These are phyloP conservation scores for Talaromyces trachyspermus DNA, from an alignment of 495 filamentous ascomycete genomes.

Conservation along the genomic window DNA sequence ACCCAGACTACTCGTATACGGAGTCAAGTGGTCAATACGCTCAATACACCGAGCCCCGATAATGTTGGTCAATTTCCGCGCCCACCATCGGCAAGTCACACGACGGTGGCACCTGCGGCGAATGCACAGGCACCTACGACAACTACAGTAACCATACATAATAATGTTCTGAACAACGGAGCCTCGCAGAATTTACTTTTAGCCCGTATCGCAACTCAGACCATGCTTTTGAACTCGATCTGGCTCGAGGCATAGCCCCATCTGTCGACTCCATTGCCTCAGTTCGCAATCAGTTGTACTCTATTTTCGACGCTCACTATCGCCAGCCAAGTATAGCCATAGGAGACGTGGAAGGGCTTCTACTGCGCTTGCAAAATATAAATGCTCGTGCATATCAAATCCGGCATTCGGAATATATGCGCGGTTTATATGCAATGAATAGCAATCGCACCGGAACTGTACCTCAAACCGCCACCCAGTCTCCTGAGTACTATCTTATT, in stretches of 20 bases:
- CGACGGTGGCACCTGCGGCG: not conserved
- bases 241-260: conserved; percentile 26
- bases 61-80: not conserved
- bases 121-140: not conserved
- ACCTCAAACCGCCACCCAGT: not conserved
- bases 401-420: conserved; percentile 6
- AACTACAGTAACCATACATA: not conserved
- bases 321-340: conserved; percentile 14
- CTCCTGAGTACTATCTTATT: conserved; percentile 2
- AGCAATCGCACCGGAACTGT: not conserved
- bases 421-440: not conserved
- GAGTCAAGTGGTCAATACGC: not conserved
- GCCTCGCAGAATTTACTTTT: not conserved
- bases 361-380: conserved; percentile 22
- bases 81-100: not conserved
- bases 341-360: conserved; percentile 17
- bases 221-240: conserved; percentile 33
- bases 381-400: conserved; percentile 24
- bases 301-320: conserved; percentile 24
- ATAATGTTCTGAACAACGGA: not conserved
- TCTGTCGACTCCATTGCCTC: conserved; percentile 24
- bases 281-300: conserved; percentile 26
- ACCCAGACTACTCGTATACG: conserved; percentile 1
- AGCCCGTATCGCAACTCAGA: conserved; percentile 14
- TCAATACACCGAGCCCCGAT: not conserved